These are phyloP conservation scores for Monosporascus sp. DNA, from an alignment of 2,329 filamentous ascomycete genomes.

Conservation along the genomic window DNA sequence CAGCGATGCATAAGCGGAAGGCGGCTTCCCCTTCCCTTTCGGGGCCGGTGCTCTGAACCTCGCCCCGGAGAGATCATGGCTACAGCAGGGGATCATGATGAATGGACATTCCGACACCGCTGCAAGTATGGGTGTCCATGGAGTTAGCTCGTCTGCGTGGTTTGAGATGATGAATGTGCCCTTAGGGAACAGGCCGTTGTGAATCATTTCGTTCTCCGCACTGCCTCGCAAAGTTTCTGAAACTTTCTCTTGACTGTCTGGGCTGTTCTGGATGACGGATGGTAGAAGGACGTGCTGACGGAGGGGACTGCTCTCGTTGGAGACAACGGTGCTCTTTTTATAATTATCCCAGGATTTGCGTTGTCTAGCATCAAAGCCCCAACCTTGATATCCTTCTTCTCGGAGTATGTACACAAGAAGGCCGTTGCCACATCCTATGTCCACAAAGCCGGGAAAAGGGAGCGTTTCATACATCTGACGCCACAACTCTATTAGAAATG, in stretches of 20 bases:
- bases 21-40: constrained; percentile 42
- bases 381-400: constrained; percentile 76
- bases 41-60: constrained; percentile 63
- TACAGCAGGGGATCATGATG: constrained; percentile 93
- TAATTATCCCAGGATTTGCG: constrained; percentile 84
- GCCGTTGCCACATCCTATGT: constrained; percentile 94
- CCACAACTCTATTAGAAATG: constrained; percentile 93
- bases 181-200: constrained; percentile 62
- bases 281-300: constrained; percentile 47
- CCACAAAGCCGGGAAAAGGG: constrained; percentile 82
- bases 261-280: constrained; percentile 28
- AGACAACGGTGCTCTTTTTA: constrained; percentile 24
- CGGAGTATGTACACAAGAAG: constrained; percentile 79
- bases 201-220: constrained; percentile 27
- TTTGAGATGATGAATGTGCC: constrained; percentile 94
- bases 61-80: constrained; percentile 75
- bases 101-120: constrained; percentile 73
- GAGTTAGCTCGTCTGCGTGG: constrained; percentile 91
- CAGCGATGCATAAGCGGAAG: constrained; percentile 77
- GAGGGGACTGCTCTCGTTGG: constrained; percentile 27
- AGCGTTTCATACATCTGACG: constrained; percentile 64
- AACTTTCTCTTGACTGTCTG: constrained; percentile 10
- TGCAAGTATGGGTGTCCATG: constrained; percentile 90
- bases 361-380: constrained; percentile 85
- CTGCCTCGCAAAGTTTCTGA: constrained; percentile 5